Percentiles rank a stretch among this genome's conserved stretches.
These are phyloP conservation scores for Gossypium sturtianum DNA, from an alignment of 345 rosid genomes.

Conservation along the genomic window DNA sequence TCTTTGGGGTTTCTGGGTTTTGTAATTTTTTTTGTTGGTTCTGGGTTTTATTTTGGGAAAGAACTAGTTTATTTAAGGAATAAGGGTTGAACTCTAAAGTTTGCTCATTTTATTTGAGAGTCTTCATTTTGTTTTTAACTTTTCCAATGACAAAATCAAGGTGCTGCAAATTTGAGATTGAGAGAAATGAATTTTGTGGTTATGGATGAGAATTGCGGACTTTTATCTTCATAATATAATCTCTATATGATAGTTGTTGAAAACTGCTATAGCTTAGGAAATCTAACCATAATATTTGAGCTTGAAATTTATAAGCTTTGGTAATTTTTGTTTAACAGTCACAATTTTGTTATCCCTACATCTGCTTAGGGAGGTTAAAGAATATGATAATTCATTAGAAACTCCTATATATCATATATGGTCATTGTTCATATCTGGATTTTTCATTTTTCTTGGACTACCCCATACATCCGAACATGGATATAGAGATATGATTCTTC, in stretches of 20 bases:
- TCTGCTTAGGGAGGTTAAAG: background rate
- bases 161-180: too few species aligned
- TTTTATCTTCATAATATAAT: background rate
- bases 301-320: constrained; percentile 1
- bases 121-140: background rate
- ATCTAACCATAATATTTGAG: background rate
- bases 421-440: too few species aligned
- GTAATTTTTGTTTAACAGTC: background rate
- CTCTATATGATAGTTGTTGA: background rate
- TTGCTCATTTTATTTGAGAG: background rate
- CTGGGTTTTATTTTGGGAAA: background rate
- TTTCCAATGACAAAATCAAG: too few species aligned
- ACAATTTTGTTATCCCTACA: background rate
- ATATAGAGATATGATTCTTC: too few species aligned
- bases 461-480: too few species aligned
- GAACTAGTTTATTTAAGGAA: background rate
- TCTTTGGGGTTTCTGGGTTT: background rate
- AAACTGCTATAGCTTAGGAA: background rate
- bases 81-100: background rate
- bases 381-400: background rate
- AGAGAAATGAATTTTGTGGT: background rate
- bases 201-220: background rate
- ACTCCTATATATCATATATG: too few species aligned
- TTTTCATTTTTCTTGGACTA: too few species aligned
- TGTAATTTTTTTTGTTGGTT: background rate